Base-by-base conservation (phyloP, 345 rosid species). In the Linum lewisii region DNA sequence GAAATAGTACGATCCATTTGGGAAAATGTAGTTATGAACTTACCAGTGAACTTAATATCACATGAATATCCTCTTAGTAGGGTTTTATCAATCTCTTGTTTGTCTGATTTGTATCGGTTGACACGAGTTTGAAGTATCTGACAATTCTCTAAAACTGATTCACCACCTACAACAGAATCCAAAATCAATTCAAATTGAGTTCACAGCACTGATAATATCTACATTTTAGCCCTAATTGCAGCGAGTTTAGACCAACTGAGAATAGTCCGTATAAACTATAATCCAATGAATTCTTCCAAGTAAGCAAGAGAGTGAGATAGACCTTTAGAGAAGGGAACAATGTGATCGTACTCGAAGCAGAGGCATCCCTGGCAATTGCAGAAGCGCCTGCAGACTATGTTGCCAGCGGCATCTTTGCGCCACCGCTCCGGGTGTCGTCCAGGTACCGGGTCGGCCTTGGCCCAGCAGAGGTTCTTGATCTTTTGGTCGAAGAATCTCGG, bases 361-460 rank as follows among this genome's bases (percentile, higher is more conserved):
- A 92, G 93, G 69, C 97, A 92, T 1, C 99, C 97, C 21, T 69
- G 61, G 73, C 99, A 92, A 68, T 93, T 93, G 67, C 84, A 76
- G 78, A 88, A 83, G 54, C 96, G 88, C 68, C 81, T 86, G 79
- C 96, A 88, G 67, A 92, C 95, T 4, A 86, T 61, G 74, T 89
- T 93, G 0, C 97, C 94, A 45, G 94, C 94, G 7, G 82, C 87
- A 71, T 92, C 98, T 70, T 82, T 83, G 58, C 95, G 95, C 98
- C 98, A 92, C 67, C 98, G 67, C 64, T 84, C 98, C 20, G 95
- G 98, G 68, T 92, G 98, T 59, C 97, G 84, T 53, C 97, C 94
- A 2, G 89, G 86, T 3, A 88, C 87, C 15, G 52, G 61, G 7
- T 77, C 89, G 0, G 98, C 95, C 0, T 82, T 79, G 1, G 76